Percentiles rank a stretch among this genome's conserved stretches.
Conservation (phyloP, 768 basidiomycete genomes). For the Hemileccinum rubropunctum region DNA sequence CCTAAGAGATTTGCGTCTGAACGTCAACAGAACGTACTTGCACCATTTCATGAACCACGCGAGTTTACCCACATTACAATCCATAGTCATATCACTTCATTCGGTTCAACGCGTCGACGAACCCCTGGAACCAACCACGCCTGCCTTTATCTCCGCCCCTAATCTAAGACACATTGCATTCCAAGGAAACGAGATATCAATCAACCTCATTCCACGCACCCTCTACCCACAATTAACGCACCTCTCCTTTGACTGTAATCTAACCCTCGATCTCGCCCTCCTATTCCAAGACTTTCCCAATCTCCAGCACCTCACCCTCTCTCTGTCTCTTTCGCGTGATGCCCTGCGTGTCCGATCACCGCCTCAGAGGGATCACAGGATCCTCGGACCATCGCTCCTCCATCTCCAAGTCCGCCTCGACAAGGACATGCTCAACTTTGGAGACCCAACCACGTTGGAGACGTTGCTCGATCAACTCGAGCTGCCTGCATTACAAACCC, state of each 20-base stretch:
- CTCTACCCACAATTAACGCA: slow-evolving; percentile 20
- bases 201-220: slow-evolving; percentile 15
- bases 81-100: slow-evolving; percentile 18
- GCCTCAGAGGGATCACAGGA: background rate
- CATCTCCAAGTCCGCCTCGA: slow-evolving; percentile 20
- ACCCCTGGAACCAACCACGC: background rate
- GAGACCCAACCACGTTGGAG: slow-evolving; percentile 14
- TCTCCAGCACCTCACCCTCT: slow-evolving; percentile 15
- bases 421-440: slow-evolving; percentile 19
- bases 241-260: slow-evolving; percentile 21
- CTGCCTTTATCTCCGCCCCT: slow-evolving; percentile 12
- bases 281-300: slow-evolving; percentile 18
- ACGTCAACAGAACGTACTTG: slow-evolving; percentile 20
- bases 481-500: slow-evolving; percentile 17
- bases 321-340: slow-evolving; percentile 10
- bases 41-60: slow-evolving; percentile 14
- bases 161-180: slow-evolving; percentile 15
- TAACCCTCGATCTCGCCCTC: slow-evolving; percentile 17
- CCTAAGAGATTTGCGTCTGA: slow-evolving; percentile 16
- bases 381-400: slow-evolving; percentile 7
- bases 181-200: slow-evolving; percentile 10
- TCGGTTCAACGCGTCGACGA: slow-evolving; percentile 5
- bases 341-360: slow-evolving; percentile 10
- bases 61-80: slow-evolving; percentile 9
- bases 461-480: slow-evolving; percentile 20